Base-by-base conservation (phyloP, 352 stramenopile species). In the Phytopythium ostracodes region DNA sequence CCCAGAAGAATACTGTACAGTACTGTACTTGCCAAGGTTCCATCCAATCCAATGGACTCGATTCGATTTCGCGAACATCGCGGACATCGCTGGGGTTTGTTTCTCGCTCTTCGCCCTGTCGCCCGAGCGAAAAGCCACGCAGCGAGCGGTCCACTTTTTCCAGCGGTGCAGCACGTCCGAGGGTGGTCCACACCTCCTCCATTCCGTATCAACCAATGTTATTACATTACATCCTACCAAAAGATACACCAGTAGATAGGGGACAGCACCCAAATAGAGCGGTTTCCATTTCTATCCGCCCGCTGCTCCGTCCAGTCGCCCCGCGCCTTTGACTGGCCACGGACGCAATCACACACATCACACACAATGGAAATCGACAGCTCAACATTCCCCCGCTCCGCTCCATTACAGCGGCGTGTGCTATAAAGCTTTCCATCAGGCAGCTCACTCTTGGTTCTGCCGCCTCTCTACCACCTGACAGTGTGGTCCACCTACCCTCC, bases 121-220 rank as follows among this genome's bases (percentile, higher is more conserved):
- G 43, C 43, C 43, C 43, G n/a, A 6, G 20, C 43, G 43, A 50
- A 50, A 50, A 50, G 43, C 43, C 43, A 29, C 43, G 43, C 43
- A 50, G n/a, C 43, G 7, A 50, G n/a, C 43, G 7, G 20, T 29
- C 43, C 43, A 47, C 6, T 11, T 20, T 3, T 44, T 25, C 18
- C 43, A 25, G 43, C 20, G 43, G n/a, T 29, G n/a, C 43, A 7
- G 29, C 29, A 3, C 4, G 7, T 33, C 29, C 4, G 29, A 33
- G 29, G 29, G 18, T 6, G 29, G 18, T 6, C 12, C 18, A 4
- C 18, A 10, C 33, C 10, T 9, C 15, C 15, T 53, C 0, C 25
- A 22, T 36, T 14, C 47, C 47, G 15, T 0, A 54, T 36, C 47
- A 36, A 54, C 47, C 11, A 20, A 14, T 35, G 47, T n/a, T n/a